These are phyloP conservation scores for Sarocladium kiliense DNA, from an alignment of 2,329 filamentous ascomycete genomes.

Conservation along the genomic window DNA sequence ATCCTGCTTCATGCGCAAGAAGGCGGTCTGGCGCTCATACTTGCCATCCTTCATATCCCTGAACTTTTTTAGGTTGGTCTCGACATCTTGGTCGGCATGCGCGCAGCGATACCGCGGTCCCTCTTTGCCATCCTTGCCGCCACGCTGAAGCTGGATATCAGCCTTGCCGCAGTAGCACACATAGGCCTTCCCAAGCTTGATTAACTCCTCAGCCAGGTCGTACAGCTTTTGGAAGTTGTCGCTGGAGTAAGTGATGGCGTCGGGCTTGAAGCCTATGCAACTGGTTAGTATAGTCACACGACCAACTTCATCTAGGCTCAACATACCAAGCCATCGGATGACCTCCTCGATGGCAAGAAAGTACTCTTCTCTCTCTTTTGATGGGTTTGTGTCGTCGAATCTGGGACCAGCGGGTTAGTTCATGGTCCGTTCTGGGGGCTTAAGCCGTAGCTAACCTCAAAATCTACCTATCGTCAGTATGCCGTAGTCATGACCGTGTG, in stretches of 20 bases:
- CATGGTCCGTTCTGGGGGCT: neutral
- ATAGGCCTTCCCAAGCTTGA: conserved; percentile 66
- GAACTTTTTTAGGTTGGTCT: conserved; percentile 78
- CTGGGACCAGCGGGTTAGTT: conserved; percentile 29
- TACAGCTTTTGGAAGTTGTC: conserved; percentile 89
- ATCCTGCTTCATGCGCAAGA: conserved; percentile 90
- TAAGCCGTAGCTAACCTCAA: conserved; percentile 18
- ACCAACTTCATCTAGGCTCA: conserved; percentile 17
- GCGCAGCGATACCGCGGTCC: conserved; percentile 72
- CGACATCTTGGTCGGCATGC: conserved; percentile 69
- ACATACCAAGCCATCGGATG: conserved; percentile 73
- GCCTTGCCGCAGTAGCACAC: conserved; percentile 83
- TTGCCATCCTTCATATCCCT: conserved; percentile 86
- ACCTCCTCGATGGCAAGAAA: conserved; percentile 87
- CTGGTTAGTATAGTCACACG: conserved; percentile 72
- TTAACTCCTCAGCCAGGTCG: conserved; percentile 80
- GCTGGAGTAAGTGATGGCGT: conserved; percentile 76
- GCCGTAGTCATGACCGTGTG: too few relatives aligned
- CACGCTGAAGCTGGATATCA: conserved; percentile 82
- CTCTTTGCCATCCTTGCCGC: conserved; percentile 61
- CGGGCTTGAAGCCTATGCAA: conserved; percentile 72
- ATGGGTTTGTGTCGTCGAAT: conserved; percentile 94
- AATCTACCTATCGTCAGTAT: conserved; percentile 17
- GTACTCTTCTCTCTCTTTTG: conserved; percentile 85
- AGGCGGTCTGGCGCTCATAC: conserved; percentile 78